Evolutionary conservation across 257 asterid genomes (phyloP).

Genomic region (Solanum chaucha): DNA sequence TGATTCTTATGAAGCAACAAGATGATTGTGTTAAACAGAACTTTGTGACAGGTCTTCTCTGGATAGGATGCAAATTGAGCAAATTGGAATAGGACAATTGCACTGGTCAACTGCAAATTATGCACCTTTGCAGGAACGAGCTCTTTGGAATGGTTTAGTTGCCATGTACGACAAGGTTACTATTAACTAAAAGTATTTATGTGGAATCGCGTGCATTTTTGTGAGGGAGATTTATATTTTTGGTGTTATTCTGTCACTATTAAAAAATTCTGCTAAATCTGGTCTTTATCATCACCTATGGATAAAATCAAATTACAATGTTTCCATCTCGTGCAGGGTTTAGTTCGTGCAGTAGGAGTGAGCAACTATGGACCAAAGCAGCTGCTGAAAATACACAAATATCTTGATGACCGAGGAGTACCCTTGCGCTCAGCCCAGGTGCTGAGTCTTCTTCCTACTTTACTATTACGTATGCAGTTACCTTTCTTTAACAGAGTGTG

Average conservation of each 20-base stretch:
- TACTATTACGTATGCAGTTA: background rate
- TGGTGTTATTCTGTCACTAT: background rate
- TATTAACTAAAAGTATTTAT: background rate
- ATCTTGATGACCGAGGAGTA: conserved; percentile 73
- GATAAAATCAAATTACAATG: background rate
- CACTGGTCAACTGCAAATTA: conserved; percentile 99
- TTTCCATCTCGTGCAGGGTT: conserved; percentile 35
- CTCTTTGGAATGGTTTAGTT: conserved; percentile 98
- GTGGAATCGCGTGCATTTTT: background rate
- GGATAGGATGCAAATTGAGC: conserved; percentile 65
- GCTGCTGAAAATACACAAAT: conserved; percentile 62
- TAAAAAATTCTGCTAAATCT: background rate
- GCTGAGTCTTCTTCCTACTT: background rate
- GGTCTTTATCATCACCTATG: background rate
- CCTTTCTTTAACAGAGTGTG: background rate
- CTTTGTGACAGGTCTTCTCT: conserved; percentile 54
- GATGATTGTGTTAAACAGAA: background rate
- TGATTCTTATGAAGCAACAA: background rate
- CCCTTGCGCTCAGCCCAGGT: conserved; percentile 95
- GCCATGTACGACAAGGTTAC: conserved; percentile 98
- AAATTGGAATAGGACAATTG: conserved; percentile 86
- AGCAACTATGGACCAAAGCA: conserved; percentile 97
- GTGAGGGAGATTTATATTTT: background rate
- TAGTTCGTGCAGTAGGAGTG: conserved; percentile 90
- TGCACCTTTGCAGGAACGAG: conserved; percentile 88